A percentile compares a stretch with the other conserved stretches of the same genome.
These are phyloP conservation scores for Saussurea involucrata DNA, from an alignment of 129 eudicot species.

Conservation along the genomic window DNA sequence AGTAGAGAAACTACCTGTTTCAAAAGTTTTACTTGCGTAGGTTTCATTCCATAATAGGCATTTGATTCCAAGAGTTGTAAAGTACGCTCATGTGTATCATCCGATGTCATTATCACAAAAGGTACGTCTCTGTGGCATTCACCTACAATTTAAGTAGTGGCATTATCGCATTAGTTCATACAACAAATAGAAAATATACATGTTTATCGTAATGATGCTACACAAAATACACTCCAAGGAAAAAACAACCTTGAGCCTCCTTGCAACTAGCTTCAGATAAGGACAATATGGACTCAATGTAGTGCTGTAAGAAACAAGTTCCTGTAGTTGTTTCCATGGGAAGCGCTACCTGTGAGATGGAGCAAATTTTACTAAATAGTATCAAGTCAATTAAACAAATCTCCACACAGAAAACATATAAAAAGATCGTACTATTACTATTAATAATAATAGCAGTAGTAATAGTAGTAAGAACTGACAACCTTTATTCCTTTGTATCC, in stretches of 20 bases:
- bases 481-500: conserved; percentile 98
- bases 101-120: conserved; percentile 94
- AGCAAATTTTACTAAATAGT: conserved; percentile 11
- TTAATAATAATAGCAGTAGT: neutral
- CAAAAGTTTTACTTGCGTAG: conserved; percentile 80
- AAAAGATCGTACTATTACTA: neutral
- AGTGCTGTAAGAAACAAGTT: conserved; percentile 77
- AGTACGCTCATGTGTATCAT: conserved; percentile 86
- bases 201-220: neutral
- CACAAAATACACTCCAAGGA: neutral
- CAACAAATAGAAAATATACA: neutral
- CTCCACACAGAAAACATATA: neutral
- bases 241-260: conserved; percentile 46
- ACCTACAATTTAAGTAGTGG: conserved; percentile 32
- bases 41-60: conserved; percentile 89
- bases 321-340: conserved; percentile 72
- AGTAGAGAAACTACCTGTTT: conserved; percentile 65
- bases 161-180: conserved; percentile 5
- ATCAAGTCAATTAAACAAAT: neutral
- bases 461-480: neutral
- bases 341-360: conserved; percentile 62
- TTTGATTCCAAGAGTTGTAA: conserved; percentile 67
- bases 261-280: conserved; percentile 65
- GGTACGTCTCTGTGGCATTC: conserved; percentile 69
- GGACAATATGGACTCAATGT: conserved; percentile 77